Percentiles rank a stretch among this genome's conserved stretches.
Conservation (phyloP, 129 eudicot genomes). For the Lonicera japonica region DNA sequence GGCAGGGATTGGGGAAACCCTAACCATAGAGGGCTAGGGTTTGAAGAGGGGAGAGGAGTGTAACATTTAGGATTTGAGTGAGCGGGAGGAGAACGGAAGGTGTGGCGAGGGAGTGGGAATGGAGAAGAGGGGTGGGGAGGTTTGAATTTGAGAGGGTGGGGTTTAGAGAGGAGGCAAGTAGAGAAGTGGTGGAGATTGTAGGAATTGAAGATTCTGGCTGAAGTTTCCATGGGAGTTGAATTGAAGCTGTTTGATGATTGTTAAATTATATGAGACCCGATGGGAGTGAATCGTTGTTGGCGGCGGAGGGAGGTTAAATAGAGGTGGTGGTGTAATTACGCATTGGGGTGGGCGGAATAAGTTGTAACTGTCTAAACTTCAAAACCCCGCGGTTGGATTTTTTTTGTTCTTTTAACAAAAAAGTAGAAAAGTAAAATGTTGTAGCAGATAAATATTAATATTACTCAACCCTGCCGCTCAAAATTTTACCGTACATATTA, state of each 20-base stretch:
- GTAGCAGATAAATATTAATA: too few relatives aligned
- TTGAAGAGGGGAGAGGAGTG: conserved; percentile 8
- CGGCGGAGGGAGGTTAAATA: too few relatives aligned
- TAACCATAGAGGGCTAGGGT: conserved; percentile 7
- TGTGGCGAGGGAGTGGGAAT: conserved; percentile 12
- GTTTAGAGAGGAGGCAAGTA: conserved; percentile 22
- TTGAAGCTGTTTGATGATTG: neutral
- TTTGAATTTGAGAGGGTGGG: conserved; percentile 5
- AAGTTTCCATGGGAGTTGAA: conserved; percentile 28
- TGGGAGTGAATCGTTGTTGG: too few relatives aligned
- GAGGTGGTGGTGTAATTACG: too few relatives aligned
- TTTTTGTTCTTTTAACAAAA: too few relatives aligned
- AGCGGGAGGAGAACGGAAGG: neutral
- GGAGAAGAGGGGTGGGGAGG: conserved; percentile 7
- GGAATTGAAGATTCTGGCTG: conserved; percentile 27
- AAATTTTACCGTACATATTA: too few relatives aligned
- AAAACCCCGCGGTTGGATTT: too few relatives aligned
- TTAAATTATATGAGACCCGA: too few relatives aligned
- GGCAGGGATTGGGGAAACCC: conserved; percentile 21
- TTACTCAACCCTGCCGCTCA: too few relatives aligned
- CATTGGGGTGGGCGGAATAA: too few relatives aligned
- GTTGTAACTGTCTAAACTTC: too few relatives aligned
- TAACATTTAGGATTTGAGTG: neutral
- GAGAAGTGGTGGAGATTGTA: conserved; percentile 37
- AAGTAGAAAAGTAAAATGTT: too few relatives aligned